These are phyloP conservation scores for Aureobasidium vineae DNA, from an alignment of 2,329 filamentous ascomycete species.

Conservation along the genomic window DNA sequence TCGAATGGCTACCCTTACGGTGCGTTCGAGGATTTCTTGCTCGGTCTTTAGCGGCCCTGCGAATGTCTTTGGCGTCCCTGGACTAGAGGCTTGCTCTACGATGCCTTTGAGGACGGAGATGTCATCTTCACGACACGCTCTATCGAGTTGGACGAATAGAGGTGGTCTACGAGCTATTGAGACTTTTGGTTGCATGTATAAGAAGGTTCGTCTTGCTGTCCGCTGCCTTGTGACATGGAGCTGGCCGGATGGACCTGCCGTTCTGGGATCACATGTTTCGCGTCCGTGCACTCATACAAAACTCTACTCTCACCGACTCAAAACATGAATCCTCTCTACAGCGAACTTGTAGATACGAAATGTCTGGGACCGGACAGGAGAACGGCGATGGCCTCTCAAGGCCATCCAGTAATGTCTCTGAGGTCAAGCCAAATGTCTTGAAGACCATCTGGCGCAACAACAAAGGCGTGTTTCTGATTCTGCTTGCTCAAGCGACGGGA, in stretches of 20 bases:
- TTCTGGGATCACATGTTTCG: not conserved
- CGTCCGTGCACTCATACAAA: constrained; percentile 13
- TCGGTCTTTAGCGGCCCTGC: too few relatives aligned
- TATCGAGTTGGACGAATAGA: not conserved
- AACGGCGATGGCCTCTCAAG: not conserved
- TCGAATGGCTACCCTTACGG: too few relatives aligned
- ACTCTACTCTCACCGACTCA: constrained; percentile 7
- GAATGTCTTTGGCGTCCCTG: too few relatives aligned
- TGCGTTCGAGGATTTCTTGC: too few relatives aligned
- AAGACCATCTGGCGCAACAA: constrained; percentile 7
- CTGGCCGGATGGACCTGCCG: not conserved
- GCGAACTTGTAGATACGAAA: not conserved
- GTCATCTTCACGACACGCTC: not conserved
- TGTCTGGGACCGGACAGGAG: not conserved
- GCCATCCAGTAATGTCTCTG: not conserved
- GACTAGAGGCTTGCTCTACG: too few relatives aligned
- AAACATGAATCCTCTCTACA: not conserved
- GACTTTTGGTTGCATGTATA: not conserved
- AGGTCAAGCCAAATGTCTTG: not conserved
- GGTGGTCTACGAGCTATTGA: too few relatives aligned
- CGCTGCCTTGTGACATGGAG: not conserved
- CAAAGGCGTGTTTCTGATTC: constrained; percentile 22
- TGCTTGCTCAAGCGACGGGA: constrained; percentile 17
- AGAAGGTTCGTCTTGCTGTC: not conserved
- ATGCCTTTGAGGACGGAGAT: too few relatives aligned